Conservation (phyloP, 805 yeast genomes). For the Ogataea corticis region DNA sequence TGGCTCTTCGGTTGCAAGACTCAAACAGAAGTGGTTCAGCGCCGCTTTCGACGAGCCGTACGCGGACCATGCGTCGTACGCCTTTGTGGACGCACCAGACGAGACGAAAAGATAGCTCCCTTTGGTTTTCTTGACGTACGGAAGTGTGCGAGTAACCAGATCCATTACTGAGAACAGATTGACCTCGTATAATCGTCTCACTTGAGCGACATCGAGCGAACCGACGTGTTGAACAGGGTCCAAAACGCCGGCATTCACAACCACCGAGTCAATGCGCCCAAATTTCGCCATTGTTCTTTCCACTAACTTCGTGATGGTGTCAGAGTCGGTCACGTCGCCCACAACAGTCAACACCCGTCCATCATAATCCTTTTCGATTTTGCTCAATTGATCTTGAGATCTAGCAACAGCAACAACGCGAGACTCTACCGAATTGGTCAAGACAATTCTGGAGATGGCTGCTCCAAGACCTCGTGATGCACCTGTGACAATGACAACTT, state of each 20-base stretch:
- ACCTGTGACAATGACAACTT: constrained; percentile 54
- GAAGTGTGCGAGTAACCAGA: constrained; percentile 55
- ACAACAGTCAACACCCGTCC: constrained; percentile 48
- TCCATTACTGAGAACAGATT: constrained; percentile 76
- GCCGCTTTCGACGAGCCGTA: constrained; percentile 94
- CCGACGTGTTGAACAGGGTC: constrained; percentile 69
- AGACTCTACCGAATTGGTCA: constrained; percentile 38
- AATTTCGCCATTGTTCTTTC: constrained; percentile 45
- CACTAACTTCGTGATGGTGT: constrained; percentile 41
- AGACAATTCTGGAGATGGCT: constrained; percentile 58
- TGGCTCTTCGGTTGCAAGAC: constrained; percentile 68
- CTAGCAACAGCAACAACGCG: constrained; percentile 75
- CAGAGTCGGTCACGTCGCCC: constrained; percentile 60
- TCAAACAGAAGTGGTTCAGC: constrained; percentile 68
- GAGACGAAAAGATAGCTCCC: constrained; percentile 81
- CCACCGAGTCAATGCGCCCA: constrained; percentile 61
- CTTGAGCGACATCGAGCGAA: constrained; percentile 50
- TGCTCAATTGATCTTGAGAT: constrained; percentile 45
- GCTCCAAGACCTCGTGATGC: constrained; percentile 82
- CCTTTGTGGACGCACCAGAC: constrained; percentile 78
- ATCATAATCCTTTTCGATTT: constrained; percentile 42
- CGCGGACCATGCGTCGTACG: constrained; percentile 82
- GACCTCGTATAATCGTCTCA: constrained; percentile 70
- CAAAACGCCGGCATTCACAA: constrained; percentile 82
- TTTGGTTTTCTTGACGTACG: constrained; percentile 51